phyloP scores from a whole-genome alignment of 2,329 filamentous ascomycete genomes.

The Ophiostoma sp. region DNA sequence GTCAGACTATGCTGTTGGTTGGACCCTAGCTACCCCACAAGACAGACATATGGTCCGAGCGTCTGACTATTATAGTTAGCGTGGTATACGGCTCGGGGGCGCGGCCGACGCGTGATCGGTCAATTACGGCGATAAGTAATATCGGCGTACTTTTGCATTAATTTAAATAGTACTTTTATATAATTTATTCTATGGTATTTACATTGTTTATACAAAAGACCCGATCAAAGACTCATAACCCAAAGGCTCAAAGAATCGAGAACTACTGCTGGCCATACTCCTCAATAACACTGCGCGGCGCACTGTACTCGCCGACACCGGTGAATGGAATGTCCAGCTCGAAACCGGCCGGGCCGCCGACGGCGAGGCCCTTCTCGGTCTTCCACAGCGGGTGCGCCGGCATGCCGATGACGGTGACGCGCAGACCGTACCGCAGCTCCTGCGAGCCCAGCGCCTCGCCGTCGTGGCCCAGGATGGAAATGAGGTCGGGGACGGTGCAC shows the following conservation, averaged over 20 bases:
- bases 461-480: slow-evolving; percentile 11
- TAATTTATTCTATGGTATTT: not conserved
- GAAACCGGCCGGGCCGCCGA: slow-evolving; percentile 7
- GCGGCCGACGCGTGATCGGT: not conserved
- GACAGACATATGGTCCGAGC: not conserved
- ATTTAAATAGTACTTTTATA: not conserved
- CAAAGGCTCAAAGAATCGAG: no score
- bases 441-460: slow-evolving; percentile 12
- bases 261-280: not conserved
- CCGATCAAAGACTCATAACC: no score
- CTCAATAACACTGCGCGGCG: slow-evolving; percentile 5
- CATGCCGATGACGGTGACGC: slow-evolving; percentile 13
- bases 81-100: not conserved
- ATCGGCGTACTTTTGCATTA: not conserved
- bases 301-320: not conserved
- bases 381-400: slow-evolving; percentile 10
- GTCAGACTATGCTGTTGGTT: no score
- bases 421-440: slow-evolving; percentile 13
- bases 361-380: slow-evolving; percentile 8
- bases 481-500: slow-evolving; percentile 6
- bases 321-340: slow-evolving; percentile 6
- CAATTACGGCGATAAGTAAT: not conserved
- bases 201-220: no score
- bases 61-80: not conserved
- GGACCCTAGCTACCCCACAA: not conserved